Evolutionary conservation across 2,329 filamentous ascomycete genomes (phyloP).

Genomic region (Exophiala calicioides): DNA sequence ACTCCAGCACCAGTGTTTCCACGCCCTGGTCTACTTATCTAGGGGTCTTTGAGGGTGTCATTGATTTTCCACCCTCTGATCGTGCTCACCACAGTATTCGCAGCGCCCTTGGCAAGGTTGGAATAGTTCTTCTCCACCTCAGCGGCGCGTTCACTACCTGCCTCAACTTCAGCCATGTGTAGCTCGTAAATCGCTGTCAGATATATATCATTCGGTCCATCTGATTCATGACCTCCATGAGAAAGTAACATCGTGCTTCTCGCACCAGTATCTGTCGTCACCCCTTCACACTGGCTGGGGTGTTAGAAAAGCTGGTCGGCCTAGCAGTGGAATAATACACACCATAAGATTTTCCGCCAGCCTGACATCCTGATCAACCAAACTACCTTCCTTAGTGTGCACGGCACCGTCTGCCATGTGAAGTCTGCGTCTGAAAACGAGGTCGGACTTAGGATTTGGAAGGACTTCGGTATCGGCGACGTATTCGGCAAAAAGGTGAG

Average conservation of each 20-base stretch:
- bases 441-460: not conserved
- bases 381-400: constrained; percentile 1
- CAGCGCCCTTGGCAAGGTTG: too few relatives aligned
- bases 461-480: constrained; percentile 1
- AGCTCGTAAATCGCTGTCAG: constrained; percentile 6
- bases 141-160: not conserved
- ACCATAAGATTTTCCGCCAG: constrained; percentile 3
- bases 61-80: too few relatives aligned
- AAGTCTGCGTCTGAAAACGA: constrained; percentile 4
- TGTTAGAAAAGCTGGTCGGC: not conserved
- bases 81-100: too few relatives aligned
- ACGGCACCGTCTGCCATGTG: constrained; percentile 2
- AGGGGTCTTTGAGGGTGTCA: too few relatives aligned
- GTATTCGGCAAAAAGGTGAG: constrained; percentile 4
- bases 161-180: constrained; percentile 1
- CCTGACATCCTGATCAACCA: constrained; percentile 3
- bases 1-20: too few relatives aligned
- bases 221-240: constrained; percentile 1
- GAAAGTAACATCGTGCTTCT: constrained; percentile 4
- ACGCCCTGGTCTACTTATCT: too few relatives aligned
- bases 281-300: not conserved
- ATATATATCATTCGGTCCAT: constrained; percentile 1
- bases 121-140: constrained; percentile 1
- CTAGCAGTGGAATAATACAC: not conserved
- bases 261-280: not conserved